Percentiles rank a stretch among this genome's conserved stretches.
These are phyloP conservation scores for Calocera viscosa DNA, from an alignment of 768 basidiomycete species.

Conservation along the genomic window DNA sequence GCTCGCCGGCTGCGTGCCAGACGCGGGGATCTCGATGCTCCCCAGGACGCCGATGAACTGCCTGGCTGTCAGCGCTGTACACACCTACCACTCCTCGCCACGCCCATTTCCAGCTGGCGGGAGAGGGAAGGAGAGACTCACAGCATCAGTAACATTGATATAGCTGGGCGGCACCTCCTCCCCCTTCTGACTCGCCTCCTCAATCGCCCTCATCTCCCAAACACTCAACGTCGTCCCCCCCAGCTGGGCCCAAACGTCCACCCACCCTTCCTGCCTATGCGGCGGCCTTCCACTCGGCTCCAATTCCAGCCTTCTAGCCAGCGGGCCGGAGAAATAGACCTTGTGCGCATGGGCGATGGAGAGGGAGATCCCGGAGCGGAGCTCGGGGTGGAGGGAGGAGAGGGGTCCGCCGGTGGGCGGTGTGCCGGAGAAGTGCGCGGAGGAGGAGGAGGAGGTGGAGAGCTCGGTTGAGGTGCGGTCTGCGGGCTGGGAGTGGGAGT, in stretches of 20 bases:
- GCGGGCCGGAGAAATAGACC: slow-evolving; percentile 75
- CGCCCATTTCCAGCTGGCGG: too few species aligned
- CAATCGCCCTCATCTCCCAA: slow-evolving; percentile 83
- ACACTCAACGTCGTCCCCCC: slow-evolving; percentile 79
- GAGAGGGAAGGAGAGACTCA: slow-evolving; percentile 32
- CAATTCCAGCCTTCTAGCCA: slow-evolving; percentile 65
- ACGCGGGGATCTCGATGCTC: slow-evolving; percentile 37
- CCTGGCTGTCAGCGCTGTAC: background rate
- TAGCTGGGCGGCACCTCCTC: slow-evolving; percentile 77
- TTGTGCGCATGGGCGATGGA: slow-evolving; percentile 70
- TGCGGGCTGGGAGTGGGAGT: slow-evolving; percentile 5
- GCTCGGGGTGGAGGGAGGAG: slow-evolving; percentile 53
- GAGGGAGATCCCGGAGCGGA: slow-evolving; percentile 63
- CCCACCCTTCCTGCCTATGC: slow-evolving; percentile 64
- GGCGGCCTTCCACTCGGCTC: slow-evolving; percentile 61
- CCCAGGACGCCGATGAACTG: slow-evolving; percentile 6
- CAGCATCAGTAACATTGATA: slow-evolving; percentile 78
- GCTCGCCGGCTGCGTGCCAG: slow-evolving; percentile 37
- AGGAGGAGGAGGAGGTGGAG: slow-evolving; percentile 27
- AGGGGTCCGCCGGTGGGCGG: slow-evolving; percentile 1
- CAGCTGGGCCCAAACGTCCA: slow-evolving; percentile 79
- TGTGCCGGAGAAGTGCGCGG: background rate
- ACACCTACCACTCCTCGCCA: too few species aligned
- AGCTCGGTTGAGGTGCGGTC: slow-evolving; percentile 2
- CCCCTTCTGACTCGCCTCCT: slow-evolving; percentile 68